Evolutionary conservation across 2,329 filamentous ascomycete species (phyloP).

Genomic region (Ceratocystis diversiconidia): DNA sequence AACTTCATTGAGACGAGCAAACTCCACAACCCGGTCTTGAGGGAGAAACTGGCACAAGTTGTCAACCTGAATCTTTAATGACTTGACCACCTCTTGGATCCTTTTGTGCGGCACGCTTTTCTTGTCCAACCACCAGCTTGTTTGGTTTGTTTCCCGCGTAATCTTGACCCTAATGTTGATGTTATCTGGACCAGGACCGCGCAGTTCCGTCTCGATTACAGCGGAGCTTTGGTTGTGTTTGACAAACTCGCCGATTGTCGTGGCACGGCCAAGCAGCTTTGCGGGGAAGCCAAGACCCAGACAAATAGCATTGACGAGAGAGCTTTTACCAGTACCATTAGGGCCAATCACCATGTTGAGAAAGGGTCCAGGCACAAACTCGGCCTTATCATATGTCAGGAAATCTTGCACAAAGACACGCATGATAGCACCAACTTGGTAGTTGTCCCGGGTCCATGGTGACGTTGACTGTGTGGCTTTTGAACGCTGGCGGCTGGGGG

Average conservation of each 20-base stretch:
- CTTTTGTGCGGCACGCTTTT: conserved; percentile 45
- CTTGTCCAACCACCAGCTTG: conserved; percentile 65
- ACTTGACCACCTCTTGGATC: conserved; percentile 52
- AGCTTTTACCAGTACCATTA: conserved; percentile 98
- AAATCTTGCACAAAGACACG: conserved; percentile 78
- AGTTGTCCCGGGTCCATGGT: conserved; percentile 25
- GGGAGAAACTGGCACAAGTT: conserved; percentile 96
- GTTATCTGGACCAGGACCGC: conserved; percentile 49
- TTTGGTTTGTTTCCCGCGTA: conserved; percentile 65
- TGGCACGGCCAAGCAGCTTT: conserved; percentile 71
- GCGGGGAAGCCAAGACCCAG: conserved; percentile 76
- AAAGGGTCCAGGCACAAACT: conserved; percentile 81
- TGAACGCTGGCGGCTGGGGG: conserved; percentile 15
- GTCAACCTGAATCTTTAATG: conserved; percentile 84
- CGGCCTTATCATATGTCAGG: conserved; percentile 84
- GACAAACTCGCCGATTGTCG: conserved; percentile 75
- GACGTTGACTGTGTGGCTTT: neutral
- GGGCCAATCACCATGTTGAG: conserved; percentile 98
- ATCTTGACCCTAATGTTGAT: conserved; percentile 63
- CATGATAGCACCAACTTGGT: conserved; percentile 71
- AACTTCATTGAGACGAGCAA: conserved; percentile 68
- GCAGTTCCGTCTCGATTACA: conserved; percentile 80
- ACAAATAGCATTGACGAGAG: conserved; percentile 91
- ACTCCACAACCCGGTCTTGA: conserved; percentile 90
- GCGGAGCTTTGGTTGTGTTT: conserved; percentile 73